These are phyloP conservation scores for Gymnopilus dilepis DNA, from an alignment of 768 basidiomycete genomes.

Conservation along the genomic window DNA sequence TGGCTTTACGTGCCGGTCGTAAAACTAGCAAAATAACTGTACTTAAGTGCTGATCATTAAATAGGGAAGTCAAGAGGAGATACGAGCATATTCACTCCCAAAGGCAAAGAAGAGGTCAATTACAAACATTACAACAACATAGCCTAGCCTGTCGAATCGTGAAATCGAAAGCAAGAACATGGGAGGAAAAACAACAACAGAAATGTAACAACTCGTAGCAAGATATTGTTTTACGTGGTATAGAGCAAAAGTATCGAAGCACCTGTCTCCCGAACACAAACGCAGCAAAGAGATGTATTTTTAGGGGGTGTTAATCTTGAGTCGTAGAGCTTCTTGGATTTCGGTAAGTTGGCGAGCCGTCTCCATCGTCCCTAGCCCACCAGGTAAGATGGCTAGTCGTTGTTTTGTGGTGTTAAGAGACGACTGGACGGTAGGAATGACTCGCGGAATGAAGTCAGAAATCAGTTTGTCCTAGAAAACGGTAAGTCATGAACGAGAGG, in stretches of 20 bases:
- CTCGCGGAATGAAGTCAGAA: constrained; percentile 80
- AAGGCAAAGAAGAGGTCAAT: not conserved
- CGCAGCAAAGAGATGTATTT: constrained; percentile 1
- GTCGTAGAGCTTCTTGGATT: constrained; percentile 72
- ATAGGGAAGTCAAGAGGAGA: no score
- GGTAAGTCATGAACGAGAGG: not conserved
- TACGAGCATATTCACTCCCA: no score
- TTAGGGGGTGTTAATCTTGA: constrained; percentile 41
- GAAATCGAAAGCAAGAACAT: not conserved
- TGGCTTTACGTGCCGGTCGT: no score
- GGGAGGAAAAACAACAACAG: not conserved
- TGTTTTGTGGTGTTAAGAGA: constrained; percentile 82
- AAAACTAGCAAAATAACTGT: no score
- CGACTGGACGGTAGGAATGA: constrained; percentile 78
- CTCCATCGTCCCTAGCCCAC: constrained; percentile 69
- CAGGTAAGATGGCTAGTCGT: constrained; percentile 77
- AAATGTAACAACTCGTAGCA: not conserved
- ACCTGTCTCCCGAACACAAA: not conserved
- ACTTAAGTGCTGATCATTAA: no score
- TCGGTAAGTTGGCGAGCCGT: constrained; percentile 74
- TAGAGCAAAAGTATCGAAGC: not conserved
- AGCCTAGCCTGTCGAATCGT: constrained; percentile 8
- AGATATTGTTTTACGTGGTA: not conserved
- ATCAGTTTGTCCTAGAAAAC: constrained; percentile 73
- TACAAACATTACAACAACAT: constrained; percentile 10